These are phyloP conservation scores for Francoa sonchifolia DNA, from an alignment of 441 rosid species.

Conservation along the genomic window DNA sequence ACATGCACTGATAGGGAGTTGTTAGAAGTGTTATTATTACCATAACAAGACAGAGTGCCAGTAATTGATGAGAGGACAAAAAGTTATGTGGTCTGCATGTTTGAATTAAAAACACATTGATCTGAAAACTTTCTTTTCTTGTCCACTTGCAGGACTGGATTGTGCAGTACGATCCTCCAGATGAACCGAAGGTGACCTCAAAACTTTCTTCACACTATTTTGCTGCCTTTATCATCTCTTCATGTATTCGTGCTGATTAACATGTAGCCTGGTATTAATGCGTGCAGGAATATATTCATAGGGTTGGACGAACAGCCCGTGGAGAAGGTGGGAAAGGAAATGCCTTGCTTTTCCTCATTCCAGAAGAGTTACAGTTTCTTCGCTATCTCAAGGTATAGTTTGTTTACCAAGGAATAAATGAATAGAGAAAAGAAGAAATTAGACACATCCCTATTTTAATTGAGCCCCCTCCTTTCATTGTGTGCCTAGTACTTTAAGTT, in stretches of 20 bases:
- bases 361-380: conserved; percentile 85
- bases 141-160: conserved; percentile 72
- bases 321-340: conserved; percentile 98
- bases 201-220: conserved; percentile 1
- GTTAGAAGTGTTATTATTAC: too few species aligned
- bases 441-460: not conserved
- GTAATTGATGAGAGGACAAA: too few species aligned
- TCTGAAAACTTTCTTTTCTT: conserved; percentile 1
- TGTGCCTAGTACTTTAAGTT: too few species aligned
- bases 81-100: too few species aligned
- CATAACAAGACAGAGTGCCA: too few species aligned
- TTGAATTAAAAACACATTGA: too few species aligned
- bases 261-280: conserved; percentile 7
- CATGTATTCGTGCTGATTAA: conserved; percentile 8
- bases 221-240: not conserved
- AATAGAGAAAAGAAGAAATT: not conserved
- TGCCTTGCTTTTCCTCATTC: conserved; percentile 80
- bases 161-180: conserved; percentile 96
- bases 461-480: too few species aligned
- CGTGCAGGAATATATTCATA: conserved; percentile 81
- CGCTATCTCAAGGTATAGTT: conserved; percentile 63
- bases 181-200: conserved; percentile 72
- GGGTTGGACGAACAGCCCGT: conserved; percentile 98
- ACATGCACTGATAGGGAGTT: too few species aligned
- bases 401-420: not conserved